phyloP scores from a whole-genome alignment of 768 basidiomycete genomes.

The Naganishia onofrii region DNA sequence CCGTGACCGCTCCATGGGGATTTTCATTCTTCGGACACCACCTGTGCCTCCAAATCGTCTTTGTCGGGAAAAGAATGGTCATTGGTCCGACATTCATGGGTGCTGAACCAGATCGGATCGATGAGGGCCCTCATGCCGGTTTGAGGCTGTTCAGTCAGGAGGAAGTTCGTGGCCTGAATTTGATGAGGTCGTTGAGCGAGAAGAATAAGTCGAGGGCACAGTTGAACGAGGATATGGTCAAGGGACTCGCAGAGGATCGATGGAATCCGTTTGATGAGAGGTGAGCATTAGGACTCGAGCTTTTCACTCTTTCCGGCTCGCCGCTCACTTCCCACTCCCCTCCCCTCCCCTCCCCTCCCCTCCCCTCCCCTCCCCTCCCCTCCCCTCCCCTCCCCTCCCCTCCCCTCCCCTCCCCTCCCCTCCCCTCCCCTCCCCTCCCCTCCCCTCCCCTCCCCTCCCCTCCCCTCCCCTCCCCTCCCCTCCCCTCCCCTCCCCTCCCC shows the following conservation, averaged over 20 bases:
- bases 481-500: not conserved
- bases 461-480: no score
- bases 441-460: not conserved
- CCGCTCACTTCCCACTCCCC: no score
- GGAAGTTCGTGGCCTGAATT: conserved; percentile 39
- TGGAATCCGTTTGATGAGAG: conserved; percentile 49
- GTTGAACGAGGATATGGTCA: conserved; percentile 36
- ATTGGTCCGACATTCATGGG: conserved; percentile 46
- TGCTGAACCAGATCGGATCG: conserved; percentile 47
- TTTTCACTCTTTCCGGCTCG: no score
- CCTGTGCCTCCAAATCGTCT: conserved; percentile 43
- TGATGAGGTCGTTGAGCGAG: conserved; percentile 39
- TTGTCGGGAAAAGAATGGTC: conserved; percentile 42
- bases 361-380: no score
- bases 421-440: conserved; percentile 27
- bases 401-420: not conserved
- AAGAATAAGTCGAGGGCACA: conserved; percentile 41
- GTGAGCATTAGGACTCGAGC: conserved; percentile 8
- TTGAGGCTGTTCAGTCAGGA: conserved; percentile 41
- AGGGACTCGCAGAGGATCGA: conserved; percentile 38
- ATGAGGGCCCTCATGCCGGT: conserved; percentile 41
- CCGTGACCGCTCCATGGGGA: conserved; percentile 39
- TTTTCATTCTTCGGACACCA: conserved; percentile 47
- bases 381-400: not conserved
- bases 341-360: no score